Evolutionary conservation across 495 filamentous ascomycete species (phyloP), one percentile per base, ranked within the genome.

Genomic region (Evernia prunastri): DNA sequence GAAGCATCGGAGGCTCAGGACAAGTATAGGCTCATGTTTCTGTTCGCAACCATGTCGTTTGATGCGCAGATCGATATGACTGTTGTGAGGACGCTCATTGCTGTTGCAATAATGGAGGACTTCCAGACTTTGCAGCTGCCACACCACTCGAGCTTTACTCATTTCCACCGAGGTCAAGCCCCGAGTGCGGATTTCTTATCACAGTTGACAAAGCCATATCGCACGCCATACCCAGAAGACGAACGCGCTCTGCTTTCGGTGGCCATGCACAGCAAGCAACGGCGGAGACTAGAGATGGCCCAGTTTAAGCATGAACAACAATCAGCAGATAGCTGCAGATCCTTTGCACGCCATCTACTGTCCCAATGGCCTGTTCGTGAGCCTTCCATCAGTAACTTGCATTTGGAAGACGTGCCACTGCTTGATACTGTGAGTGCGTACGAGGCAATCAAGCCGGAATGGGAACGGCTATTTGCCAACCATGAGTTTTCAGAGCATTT

Each of bases 391-490:
- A 64, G 67, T 4, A 66, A 57, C 6, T 70, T 76, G 36, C 66
- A 57, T 8, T 70, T 77, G 36, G 20, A 29, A 6, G 49, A 59
- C 8, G 8, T 67, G 0, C 51, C 67, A 6, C 61, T 74, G 42
- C 56, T 85, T 12, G 64, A 82, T 61, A 33, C 69, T 40, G 59
- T 58, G 4, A 25, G 63, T 5, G 78, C 80, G 1, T 27, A 82
- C n/a, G 66, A 78, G 5, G 65, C 61, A 3, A 67, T 84, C 25
- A 40, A 62, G 12, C 72, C 75, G 3, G 81, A 84, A 61, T 86
- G 83, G 83, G 43, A 67, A 37, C 75, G 80, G 0, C 64, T 79
- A 37, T 75, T 71, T 36, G 69, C 73, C 18, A 86, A 86, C 60
- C 54, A 72, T 13, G 72, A 79, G 56, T 66, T 86, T 2, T 74